phyloP scores from a whole-genome alignment of 225 moss, liverwort and hornwort species.

The Sphagnum tenellum region DNA sequence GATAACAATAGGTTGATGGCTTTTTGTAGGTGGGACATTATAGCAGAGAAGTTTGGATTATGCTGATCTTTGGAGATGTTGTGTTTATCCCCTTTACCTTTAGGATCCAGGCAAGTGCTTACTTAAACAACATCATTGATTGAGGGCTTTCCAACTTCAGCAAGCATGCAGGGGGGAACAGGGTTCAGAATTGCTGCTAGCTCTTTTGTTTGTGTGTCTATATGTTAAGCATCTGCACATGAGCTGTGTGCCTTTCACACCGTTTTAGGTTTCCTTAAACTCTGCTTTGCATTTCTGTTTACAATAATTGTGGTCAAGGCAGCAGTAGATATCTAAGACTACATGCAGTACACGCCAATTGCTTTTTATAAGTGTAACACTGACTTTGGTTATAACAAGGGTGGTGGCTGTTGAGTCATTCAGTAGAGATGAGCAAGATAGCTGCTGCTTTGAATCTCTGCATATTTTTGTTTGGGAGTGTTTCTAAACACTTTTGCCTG shows the following conservation, averaged over 20 bases:
- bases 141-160: background rate
- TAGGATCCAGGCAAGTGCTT: slow-evolving; percentile 62
- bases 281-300: no score
- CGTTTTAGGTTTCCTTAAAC: no score
- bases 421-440: slow-evolving; percentile 32
- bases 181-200: no score
- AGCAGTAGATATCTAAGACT: no score
- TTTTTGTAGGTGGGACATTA: slow-evolving; percentile 85
- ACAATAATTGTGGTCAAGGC: no score
- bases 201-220: no score
- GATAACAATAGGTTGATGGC: slow-evolving; percentile 7
- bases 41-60: slow-evolving; percentile 90
- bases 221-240: no score
- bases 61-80: slow-evolving; percentile 88
- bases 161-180: background rate
- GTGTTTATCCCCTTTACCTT: slow-evolving; percentile 95
- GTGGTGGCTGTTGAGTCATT: slow-evolving; percentile 83
- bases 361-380: no score
- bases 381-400: slow-evolving; percentile 26
- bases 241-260: no score
- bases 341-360: no score
- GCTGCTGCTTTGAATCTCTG: slow-evolving; percentile 47
- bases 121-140: background rate
- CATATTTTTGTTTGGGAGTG: slow-evolving; percentile 63
- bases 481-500: background rate